Evolutionary conservation across 2,329 filamentous ascomycete genomes (phyloP), one percentile per base, ranked within the genome.

Genomic region (Didymella pinodella): DNA sequence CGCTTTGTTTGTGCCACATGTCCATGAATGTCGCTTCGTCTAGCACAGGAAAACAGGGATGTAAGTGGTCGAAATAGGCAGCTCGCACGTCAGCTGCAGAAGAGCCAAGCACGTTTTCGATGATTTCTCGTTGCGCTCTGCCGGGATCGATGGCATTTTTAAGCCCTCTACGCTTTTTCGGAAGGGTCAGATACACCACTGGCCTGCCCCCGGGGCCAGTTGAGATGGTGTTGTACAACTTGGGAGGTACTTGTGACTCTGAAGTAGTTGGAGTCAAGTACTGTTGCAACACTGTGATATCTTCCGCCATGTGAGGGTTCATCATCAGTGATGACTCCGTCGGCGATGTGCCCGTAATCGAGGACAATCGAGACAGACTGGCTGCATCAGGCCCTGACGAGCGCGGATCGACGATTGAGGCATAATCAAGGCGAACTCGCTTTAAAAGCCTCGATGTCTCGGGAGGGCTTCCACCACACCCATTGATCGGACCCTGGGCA

Each of bases 261-360:
- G 36, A 32, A 3, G 57, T 50, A 8, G 54, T 56, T 10, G 55
- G 57, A 7, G 54, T 64, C 38, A 69, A 20, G 31, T 69, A 67
- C 32, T 66, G 59, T 31, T 67, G 58, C 11, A 69, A 31, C 3
- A 69, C 44, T 32, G 65, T 55, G 8, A 69, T 69, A 20, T 69
- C 63, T 45, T 67, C 66, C 11, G 65, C 63, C 66, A 69, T 69
- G 10, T 52, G 59, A 1, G 65, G 62, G 29, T 65, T 65, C 65
- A 69, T 65, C 63, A 65, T 65, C 32, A 69, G 47, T 2, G 65
- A 65, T 3, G 63, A 65, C 25, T 69, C 54, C 16, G 59, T 62
- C 14, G 58, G 60, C 8, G 61, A 65, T 4, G 64, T 60, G 4
- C 51, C 52, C 28, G 53, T 54, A 1, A 61, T 48, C 28, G 49